Evolutionary conservation across 164 flowering plant species (phyloP), one percentile per base, ranked within the genome.

Genomic region (Brasenia schreberi): DNA sequence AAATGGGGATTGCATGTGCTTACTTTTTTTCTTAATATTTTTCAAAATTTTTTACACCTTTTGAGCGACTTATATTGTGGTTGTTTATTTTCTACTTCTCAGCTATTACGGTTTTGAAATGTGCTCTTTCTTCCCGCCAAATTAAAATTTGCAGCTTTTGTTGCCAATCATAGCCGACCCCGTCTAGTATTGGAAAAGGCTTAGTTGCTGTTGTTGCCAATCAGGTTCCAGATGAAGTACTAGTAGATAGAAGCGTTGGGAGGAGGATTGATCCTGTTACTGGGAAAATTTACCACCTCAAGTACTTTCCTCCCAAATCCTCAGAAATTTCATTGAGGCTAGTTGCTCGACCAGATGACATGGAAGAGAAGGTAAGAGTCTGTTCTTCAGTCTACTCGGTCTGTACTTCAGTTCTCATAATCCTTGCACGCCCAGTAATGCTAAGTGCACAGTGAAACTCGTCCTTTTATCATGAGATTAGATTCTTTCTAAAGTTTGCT

Each of bases 171-270:
- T 23, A 23, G 27, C 27, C 27, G 27, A 23, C 27, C 0, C 27
- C 27, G 27, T 23, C 27, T 23, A 23, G 27, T 23, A 23, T 23
- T 0, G 27, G 0, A 23, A 23, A 23, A 23, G 27, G 0, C 27
- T 23, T 23, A 23, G 27, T 23, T 23, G 27, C 2, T 23, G 19
- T 68, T 69, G 67, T 70, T 68, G 66, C 70, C 75, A 64, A 70
- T 79, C 86, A 94, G 98, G 98, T 94, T 77, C 96, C 93, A 78
- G 95, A 91, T 81, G 96, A 89, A 70, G 81, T 81, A 79, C 95
- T 91, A 67, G 81, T 91, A 64, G 85, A 91, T 76, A 84, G 97
- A 88, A 85, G 95, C 74, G 76, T 87, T 75, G 99, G 97, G 64
- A 86, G 99, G 81, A 81, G 96, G 76, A 66, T 89, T 66, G 99